Evolutionary conservation across 2,329 filamentous ascomycete genomes (phyloP).

Genomic region (Alternaria panax): DNA sequence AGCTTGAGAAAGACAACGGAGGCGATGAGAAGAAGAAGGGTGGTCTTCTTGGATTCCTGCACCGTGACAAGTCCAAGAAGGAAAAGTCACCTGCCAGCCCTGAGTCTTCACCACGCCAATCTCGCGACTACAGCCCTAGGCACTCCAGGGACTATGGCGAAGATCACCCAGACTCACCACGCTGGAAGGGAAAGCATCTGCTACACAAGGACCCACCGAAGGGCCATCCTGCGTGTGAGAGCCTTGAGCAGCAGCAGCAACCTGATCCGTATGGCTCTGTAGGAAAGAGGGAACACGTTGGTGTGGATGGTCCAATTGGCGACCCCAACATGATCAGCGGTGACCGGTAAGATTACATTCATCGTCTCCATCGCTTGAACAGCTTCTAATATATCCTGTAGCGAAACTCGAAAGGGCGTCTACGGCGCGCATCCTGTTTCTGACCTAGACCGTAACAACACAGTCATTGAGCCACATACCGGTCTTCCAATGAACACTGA

Average conservation of each 20-base stretch:
- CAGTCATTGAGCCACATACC: constrained; percentile 50
- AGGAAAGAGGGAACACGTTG: constrained; percentile 38
- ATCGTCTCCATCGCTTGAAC: not conserved
- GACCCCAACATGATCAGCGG: constrained; percentile 34
- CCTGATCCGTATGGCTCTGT: constrained; percentile 10
- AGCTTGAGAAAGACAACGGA: constrained; percentile 31
- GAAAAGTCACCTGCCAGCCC: constrained; percentile 26
- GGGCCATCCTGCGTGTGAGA: constrained; percentile 44
- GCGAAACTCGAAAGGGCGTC: constrained; percentile 23
- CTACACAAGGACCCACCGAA: constrained; percentile 54
- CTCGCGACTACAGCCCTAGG: constrained; percentile 27
- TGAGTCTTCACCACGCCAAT: constrained; percentile 26
- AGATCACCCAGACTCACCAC: constrained; percentile 25
- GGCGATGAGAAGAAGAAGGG: constrained; percentile 49
- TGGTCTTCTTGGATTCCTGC: constrained; percentile 50
- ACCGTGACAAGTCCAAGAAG: constrained; percentile 53
- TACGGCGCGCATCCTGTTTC: constrained; percentile 32
- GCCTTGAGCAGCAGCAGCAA: constrained; percentile 27
- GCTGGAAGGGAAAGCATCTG: constrained; percentile 43
- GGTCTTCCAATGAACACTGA: constrained; percentile 52
- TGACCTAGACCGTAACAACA: constrained; percentile 25
- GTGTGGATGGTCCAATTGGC: constrained; percentile 43
- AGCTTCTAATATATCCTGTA: constrained; percentile 12
- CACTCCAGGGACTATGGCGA: constrained; percentile 36
- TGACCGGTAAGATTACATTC: constrained; percentile 33